Percentiles rank a stretch among this genome's conserved stretches.
Conservation (phyloP, 164 flowering plant genomes). For the Cinnamomum chago region DNA sequence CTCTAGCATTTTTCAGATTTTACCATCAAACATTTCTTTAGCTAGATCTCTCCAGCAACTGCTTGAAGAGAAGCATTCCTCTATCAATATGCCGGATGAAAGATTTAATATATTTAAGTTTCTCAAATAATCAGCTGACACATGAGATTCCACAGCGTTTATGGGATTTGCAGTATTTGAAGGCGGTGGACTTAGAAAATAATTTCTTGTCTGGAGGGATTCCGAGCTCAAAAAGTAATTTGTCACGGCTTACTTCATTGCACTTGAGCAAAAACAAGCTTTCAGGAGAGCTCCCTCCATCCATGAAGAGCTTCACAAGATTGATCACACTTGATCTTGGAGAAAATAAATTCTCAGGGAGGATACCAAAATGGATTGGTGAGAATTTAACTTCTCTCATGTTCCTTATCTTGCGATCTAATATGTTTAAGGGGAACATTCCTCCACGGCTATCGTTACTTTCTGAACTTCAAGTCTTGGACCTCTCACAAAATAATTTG, state of each 20-base stretch:
- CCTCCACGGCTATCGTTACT: neutral
- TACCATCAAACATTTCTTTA: rapidly evolving
- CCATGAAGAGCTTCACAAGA: neutral
- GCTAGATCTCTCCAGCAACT: neutral
- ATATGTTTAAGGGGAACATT: neutral
- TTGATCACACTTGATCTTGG: neutral
- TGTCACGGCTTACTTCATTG: neutral
- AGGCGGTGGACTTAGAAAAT: neutral
- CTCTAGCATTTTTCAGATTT: neutral
- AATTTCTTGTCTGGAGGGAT: neutral
- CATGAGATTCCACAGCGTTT: neutral
- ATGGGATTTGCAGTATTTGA: neutral
- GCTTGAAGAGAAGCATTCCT: neutral
- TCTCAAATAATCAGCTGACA: neutral
- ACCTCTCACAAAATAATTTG: constrained; percentile 1
- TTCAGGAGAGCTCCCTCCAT: neutral
- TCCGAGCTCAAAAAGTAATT: neutral
- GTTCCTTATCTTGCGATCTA: neutral
- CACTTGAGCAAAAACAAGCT: constrained; percentile 1
- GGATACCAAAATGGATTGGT: constrained; percentile 7
- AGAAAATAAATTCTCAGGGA: neutral
- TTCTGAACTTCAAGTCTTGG: constrained; percentile 2
- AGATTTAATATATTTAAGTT: neutral
- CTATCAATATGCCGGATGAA: neutral
- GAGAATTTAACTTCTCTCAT: neutral